Base-by-base conservation (phyloP, 2,329 filamentous ascomycete species). In the Albophoma yamanashiensis region DNA sequence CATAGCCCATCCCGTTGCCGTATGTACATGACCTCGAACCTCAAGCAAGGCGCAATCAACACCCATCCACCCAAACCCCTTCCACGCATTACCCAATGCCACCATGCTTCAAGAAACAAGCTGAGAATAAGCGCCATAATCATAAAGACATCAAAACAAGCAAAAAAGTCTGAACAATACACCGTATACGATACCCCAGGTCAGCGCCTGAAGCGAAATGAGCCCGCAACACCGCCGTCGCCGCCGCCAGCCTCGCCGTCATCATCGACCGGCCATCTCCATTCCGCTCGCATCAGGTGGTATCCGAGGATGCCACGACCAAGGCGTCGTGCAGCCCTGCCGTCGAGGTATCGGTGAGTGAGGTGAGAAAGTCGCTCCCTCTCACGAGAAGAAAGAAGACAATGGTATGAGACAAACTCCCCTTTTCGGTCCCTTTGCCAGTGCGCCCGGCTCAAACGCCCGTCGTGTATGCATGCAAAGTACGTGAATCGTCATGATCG, bases 51-150 rank as follows among this genome's bases (percentile, higher is more conserved):
- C 9, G 31, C 31, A 36, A 38, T 22, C 14, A 15, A 17, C 31
- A 38, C 4, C 31, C 27, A 31, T 5, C 27, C 27, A 31, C 27
- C 27, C n/a, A n/a, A 34, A 31, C 55, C 9, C 27, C 39, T n/a
- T 22, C 25, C 9, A 38, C 20, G 50, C 39, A 64, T 60, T 64
- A 64, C 60, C 62, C 62, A 64, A 64, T 59, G 47, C 55, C 22
- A 11, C 36, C 55, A 58, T 55, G 50, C 50, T 31, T 55, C 20
- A 14, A 15, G 2, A 38, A 55, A 8, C 31, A 34, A 20, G 50
- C 55, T 22, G 55, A 61, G 59, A 58, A 53, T 43, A 55, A 27
- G 36, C 40, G 57, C 50, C 31, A 15, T 55, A 53, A 59, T 45
- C 58, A 50, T 47, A 27, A 20, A 34, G 59, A 42, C 34, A 25